phyloP scores from a whole-genome alignment of 148 eudicot genomes.

The Silene latifolia region DNA sequence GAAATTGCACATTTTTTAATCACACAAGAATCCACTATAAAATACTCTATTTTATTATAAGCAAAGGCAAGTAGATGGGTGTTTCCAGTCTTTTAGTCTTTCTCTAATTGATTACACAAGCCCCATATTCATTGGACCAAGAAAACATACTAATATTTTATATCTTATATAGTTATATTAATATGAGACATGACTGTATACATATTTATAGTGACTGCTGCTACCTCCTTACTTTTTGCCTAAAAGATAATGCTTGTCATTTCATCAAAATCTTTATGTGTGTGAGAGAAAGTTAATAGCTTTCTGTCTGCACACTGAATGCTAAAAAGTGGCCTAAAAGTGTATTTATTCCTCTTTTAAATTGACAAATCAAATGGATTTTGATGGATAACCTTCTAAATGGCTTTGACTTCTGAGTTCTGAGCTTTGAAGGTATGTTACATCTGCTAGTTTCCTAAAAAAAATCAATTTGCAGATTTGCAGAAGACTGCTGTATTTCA shows the following conservation, averaged over 20 bases:
- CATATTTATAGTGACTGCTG: neutral
- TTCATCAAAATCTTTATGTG: constrained; percentile 20
- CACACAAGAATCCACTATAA: constrained; percentile 16
- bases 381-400: constrained; percentile 14
- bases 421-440: constrained; percentile 22
- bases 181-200: too few species aligned
- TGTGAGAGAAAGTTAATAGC: constrained; percentile 18
- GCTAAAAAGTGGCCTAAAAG: constrained; percentile 5
- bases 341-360: neutral
- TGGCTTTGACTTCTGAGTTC: neutral
- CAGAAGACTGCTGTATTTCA: constrained; percentile 5
- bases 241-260: constrained; percentile 15
- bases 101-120: constrained; percentile 16
- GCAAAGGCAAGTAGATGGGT: constrained; percentile 9
- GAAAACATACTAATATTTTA: neutral
- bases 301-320: neutral
- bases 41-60: neutral
- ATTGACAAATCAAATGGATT: constrained; percentile 1
- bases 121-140: constrained; percentile 2
- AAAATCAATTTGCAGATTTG: neutral
- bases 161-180: neutral
- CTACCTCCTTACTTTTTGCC: neutral
- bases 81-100: constrained; percentile 17
- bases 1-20: constrained; percentile 20
- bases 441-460: neutral